A percentile compares a stretch with the other conserved stretches of the same genome.
These are phyloP conservation scores for Coemansia sp. DNA, from an alignment of 371 early-diverging fungal genomes.

Conservation along the genomic window DNA sequence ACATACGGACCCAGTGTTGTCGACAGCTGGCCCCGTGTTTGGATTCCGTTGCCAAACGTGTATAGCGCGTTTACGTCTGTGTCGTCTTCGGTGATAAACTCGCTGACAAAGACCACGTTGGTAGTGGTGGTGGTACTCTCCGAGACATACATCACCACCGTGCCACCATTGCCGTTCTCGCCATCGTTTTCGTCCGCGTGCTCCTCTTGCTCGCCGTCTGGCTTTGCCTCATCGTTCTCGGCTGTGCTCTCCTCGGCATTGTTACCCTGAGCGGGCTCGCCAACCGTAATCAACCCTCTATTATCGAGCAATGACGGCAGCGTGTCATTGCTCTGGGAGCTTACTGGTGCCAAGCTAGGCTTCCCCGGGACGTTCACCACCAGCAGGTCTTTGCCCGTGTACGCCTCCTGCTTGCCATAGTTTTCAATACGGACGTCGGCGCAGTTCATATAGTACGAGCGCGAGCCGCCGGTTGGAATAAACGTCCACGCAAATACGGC, in stretches of 20 bases:
- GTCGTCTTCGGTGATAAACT: constrained; percentile 40
- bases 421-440: constrained; percentile 57
- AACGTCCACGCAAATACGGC: constrained; percentile 64
- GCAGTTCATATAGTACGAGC: constrained; percentile 62
- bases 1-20: constrained; percentile 26
- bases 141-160: constrained; percentile 31
- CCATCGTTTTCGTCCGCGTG: constrained; percentile 11
- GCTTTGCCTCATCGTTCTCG: constrained; percentile 1
- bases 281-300: constrained; percentile 30
- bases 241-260: neutral
- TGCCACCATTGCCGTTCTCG: constrained; percentile 8
- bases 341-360: constrained; percentile 6
- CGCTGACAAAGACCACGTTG: constrained; percentile 31
- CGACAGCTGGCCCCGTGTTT: constrained; percentile 31
- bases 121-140: constrained; percentile 35
- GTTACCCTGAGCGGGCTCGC: constrained; percentile 13
- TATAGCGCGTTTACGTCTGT: constrained; percentile 31
- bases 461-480: constrained; percentile 57
- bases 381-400: constrained; percentile 40
- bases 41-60: constrained; percentile 38
- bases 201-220: constrained; percentile 4
- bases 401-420: constrained; percentile 41
- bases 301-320: constrained; percentile 24
- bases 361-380: constrained; percentile 43
- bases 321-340: constrained; percentile 13